Base-by-base conservation (phyloP, 306 rosid genomes). In the Carpinus viminea region DNA sequence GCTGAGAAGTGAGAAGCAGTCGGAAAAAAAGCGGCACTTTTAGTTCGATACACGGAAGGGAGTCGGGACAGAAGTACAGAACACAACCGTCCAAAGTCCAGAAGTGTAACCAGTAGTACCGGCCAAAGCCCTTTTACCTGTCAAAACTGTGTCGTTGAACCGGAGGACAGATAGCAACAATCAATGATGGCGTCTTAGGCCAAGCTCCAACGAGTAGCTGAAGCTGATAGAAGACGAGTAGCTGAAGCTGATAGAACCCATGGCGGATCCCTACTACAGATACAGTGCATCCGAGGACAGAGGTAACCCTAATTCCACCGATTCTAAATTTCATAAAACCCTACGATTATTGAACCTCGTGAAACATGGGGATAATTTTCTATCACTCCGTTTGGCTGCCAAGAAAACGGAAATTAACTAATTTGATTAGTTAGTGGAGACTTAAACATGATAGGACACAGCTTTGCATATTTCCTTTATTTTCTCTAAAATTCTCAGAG, bases 231-330 rank as follows among this genome's bases (percentile, higher is more conserved):
- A 65, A 65, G n/a, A 51, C 10, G 2, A 48, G 45, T 56, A 10
- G 77, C 41, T 56, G 47, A 12, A 55, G 38, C 51, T 17, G 52
- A 55, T 26, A 34, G 36, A 65, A 65, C 81, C 56, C 43, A 92
- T 86, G 97, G 88, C 79, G 65, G 95, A 90, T 73, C 89, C 95
- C 69, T 79, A 84, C 66, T 74, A 73, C 72, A 74, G 88, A 53
- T 84, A 88, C 81, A 41, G 18, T 68, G n/a, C 88, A 78, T 13
- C 86, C 4, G 38, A 80, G 7, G 84, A 88, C 41, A 59, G 76
- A 86, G 94, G 93, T 92, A 60, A 78, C 38, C 55, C 74, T 48
- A 7, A 20, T 59, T 68, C 7, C 41, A 34, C 53, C 18, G 55
- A 56, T 76, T 54, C 69, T 54, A 68, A 68, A 5, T 62, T 77